Evolutionary conservation across 139 green algal genomes (phyloP).

Genomic region (Mesotaenium endlicherianum): DNA sequence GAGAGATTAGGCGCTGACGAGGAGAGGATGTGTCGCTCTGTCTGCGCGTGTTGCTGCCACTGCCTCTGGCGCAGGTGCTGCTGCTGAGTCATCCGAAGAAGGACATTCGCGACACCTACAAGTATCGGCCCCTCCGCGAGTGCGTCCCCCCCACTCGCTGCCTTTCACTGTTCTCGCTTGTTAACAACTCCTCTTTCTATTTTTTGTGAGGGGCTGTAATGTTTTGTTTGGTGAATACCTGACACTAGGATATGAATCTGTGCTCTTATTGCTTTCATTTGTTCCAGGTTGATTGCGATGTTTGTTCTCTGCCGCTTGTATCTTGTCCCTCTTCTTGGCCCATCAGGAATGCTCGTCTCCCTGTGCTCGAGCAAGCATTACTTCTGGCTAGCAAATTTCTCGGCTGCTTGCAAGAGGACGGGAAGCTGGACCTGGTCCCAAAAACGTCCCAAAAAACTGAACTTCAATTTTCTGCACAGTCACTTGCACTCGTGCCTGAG

Average conservation of each 20-base stretch:
- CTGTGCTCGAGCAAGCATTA: no score
- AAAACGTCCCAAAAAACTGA: no score
- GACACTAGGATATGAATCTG: no score
- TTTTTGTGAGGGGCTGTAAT: neutral
- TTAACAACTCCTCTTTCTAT: slow-evolving; percentile 3
- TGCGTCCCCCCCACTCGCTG: neutral
- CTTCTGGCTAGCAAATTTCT: no score
- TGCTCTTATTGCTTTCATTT: no score
- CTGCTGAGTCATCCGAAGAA: slow-evolving; percentile 74
- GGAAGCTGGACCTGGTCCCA: no score
- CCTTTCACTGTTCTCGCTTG: neutral
- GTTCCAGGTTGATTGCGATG: slow-evolving; percentile 8
- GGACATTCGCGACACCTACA: slow-evolving; percentile 70
- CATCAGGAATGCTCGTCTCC: no score
- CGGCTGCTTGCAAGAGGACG: no score
- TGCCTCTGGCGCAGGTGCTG: slow-evolving; percentile 59
- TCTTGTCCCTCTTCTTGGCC: no score
- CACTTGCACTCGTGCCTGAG: no score
- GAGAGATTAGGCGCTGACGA: neutral
- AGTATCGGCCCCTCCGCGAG: neutral
- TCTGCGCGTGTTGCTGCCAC: neutral
- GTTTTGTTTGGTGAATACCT: neutral
- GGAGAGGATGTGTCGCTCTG: neutral
- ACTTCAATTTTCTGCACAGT: no score
- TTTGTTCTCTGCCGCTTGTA: no score